Evolutionary conservation across 2,329 filamentous ascomycete genomes (phyloP).

Genomic region (Chaetomiaceae sp.): DNA sequence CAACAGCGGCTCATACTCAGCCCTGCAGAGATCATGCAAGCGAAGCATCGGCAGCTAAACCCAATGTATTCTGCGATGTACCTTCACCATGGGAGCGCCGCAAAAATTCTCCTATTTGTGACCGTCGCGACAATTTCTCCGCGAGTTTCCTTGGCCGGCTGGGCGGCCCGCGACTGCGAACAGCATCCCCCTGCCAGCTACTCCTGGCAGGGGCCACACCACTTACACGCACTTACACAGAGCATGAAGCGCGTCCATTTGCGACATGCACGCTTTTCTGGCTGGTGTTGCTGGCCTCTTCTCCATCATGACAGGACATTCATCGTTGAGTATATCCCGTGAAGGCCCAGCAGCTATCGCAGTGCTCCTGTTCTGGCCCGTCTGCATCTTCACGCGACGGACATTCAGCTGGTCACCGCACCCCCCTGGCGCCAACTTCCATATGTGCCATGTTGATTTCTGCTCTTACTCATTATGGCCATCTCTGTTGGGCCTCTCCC

Average conservation of each 20-base stretch:
- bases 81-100: not conserved
- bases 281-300: not conserved
- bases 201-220: constrained; percentile 7
- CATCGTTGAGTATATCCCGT: constrained; percentile 8
- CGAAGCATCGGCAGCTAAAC: constrained; percentile 12
- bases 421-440: no score
- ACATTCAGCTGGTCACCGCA: no score
- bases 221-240: constrained; percentile 17
- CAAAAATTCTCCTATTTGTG: constrained; percentile 24
- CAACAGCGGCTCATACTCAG: no score
- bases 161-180: constrained; percentile 21
- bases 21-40: constrained; percentile 17
- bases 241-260: constrained; percentile 3
- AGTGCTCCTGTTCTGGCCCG: not conserved
- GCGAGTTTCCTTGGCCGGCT: constrained; percentile 14
- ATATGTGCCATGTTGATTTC: constrained; percentile 12
- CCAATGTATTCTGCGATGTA: constrained; percentile 9
- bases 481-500: constrained; percentile 15
- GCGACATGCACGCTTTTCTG: not conserved
- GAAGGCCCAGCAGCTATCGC: not conserved
- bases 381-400: not conserved
- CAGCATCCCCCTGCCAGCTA: constrained; percentile 11
- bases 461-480: constrained; percentile 15
- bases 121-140: constrained; percentile 19
- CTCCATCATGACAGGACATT: not conserved